A percentile compares a stretch with the other conserved stretches of the same genome.
These are phyloP conservation scores for Rhizopogon salebrosus DNA, from an alignment of 768 basidiomycete genomes.

Conservation along the genomic window DNA sequence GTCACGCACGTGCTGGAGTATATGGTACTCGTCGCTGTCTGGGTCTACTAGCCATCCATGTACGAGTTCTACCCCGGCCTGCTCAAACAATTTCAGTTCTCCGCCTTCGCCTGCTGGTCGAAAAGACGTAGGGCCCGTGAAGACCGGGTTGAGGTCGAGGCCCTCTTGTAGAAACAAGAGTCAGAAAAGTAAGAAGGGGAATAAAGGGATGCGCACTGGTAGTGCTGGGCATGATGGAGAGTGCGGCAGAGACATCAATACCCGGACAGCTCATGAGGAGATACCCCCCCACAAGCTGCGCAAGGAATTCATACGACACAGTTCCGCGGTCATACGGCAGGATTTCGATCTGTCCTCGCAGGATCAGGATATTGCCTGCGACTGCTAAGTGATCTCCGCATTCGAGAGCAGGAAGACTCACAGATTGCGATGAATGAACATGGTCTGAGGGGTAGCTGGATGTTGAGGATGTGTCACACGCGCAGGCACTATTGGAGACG, in stretches of 20 bases:
- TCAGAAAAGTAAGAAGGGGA: not conserved
- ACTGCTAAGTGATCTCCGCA: not conserved
- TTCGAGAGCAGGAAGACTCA: conserved; percentile 26
- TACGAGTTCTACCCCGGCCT: conserved; percentile 73
- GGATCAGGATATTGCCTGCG: conserved; percentile 81
- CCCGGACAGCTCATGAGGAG: conserved; percentile 56
- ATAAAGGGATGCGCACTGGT: conserved; percentile 50
- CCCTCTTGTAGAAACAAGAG: conserved; percentile 48
- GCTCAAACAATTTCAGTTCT: conserved; percentile 81
- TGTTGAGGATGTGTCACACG: not conserved
- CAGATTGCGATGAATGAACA: conserved; percentile 92
- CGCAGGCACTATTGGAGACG: conserved; percentile 20
- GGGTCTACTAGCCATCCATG: conserved; percentile 70
- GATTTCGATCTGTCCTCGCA: conserved; percentile 78
- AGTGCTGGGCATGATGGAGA: conserved; percentile 48
- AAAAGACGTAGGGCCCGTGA: conserved; percentile 66
- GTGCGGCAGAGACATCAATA: conserved; percentile 27
- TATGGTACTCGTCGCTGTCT: conserved; percentile 49
- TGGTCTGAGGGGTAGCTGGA: conserved; percentile 44
- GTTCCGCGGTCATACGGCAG: conserved; percentile 57
- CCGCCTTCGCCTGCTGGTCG: conserved; percentile 60
- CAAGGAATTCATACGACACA: conserved; percentile 82
- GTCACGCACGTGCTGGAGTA: conserved; percentile 49
- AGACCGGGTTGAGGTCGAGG: conserved; percentile 84
- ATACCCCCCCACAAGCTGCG: conserved; percentile 79